Conservation (phyloP, 176 grass and related monocot species). For the Otatea glauca region DNA sequence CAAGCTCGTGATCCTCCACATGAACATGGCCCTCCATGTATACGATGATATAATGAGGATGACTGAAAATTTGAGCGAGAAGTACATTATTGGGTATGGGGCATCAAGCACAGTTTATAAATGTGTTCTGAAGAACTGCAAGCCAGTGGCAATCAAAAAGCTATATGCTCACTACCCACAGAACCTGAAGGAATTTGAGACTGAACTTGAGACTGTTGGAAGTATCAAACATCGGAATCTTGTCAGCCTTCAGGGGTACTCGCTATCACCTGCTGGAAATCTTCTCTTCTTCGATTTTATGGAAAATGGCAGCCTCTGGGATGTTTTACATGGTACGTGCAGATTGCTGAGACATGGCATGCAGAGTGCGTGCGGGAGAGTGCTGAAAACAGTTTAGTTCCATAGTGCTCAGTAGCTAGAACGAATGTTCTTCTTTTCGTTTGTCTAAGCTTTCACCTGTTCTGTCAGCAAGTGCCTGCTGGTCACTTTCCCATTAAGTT, state of each 20-base stretch:
- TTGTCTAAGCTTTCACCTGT: slow-evolving; percentile 28
- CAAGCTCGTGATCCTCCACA: slow-evolving; percentile 98
- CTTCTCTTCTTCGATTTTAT: slow-evolving; percentile 97
- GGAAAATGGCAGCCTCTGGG: slow-evolving; percentile 98
- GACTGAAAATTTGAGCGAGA: slow-evolving; percentile 96
- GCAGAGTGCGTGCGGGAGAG: slow-evolving; percentile 3
- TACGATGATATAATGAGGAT: slow-evolving; percentile 99
- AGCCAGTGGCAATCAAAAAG: slow-evolving; percentile 91
- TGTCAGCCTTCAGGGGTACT: slow-evolving; percentile 93
- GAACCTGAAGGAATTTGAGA: slow-evolving; percentile 91
- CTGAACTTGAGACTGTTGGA: slow-evolving; percentile 90
- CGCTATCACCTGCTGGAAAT: slow-evolving; percentile 82
- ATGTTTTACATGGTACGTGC: slow-evolving; percentile 92
- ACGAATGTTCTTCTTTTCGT: neutral
- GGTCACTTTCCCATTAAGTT: neutral
- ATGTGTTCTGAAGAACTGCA: slow-evolving; percentile 91
- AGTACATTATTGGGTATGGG: slow-evolving; percentile 95
- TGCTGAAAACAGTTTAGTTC: slow-evolving; percentile 13
- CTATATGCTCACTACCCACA: slow-evolving; percentile 79
- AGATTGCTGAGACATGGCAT: neutral
- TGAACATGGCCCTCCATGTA: slow-evolving; percentile 97
- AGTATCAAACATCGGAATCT: slow-evolving; percentile 98
- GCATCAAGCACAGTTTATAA: slow-evolving; percentile 98
- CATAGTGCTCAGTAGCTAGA: slow-evolving; percentile 16
- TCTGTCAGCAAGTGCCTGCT: slow-evolving; percentile 16